These are phyloP conservation scores for Russula brevipes DNA, from an alignment of 768 basidiomycete species.

Conservation along the genomic window DNA sequence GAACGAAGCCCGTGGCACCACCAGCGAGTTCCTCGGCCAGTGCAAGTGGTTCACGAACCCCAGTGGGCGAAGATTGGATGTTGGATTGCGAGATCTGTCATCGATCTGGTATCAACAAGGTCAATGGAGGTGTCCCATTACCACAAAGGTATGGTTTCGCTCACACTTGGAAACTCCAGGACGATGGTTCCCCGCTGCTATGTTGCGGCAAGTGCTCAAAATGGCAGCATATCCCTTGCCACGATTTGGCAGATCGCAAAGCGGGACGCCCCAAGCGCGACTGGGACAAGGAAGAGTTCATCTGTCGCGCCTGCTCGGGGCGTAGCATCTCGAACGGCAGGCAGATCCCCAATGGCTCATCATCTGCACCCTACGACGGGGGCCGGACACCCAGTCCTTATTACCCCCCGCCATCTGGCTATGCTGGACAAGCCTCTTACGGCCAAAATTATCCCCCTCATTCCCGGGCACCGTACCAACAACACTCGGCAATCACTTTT, in stretches of 20 bases:
- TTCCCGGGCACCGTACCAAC: constrained; percentile 2
- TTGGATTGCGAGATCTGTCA: constrained; percentile 85
- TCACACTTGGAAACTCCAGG: constrained; percentile 40
- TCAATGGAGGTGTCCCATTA: constrained; percentile 35
- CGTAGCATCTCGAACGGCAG: constrained; percentile 6
- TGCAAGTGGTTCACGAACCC: constrained; percentile 47
- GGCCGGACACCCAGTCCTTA: constrained; percentile 17
- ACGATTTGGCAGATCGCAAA: constrained; percentile 62
- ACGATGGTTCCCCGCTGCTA: constrained; percentile 73
- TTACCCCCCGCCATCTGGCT: constrained; percentile 1
- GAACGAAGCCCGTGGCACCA: constrained; percentile 23
- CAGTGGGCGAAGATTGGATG: constrained; percentile 69
- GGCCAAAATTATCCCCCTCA: constrained; percentile 1
- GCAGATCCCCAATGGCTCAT: constrained; percentile 10
- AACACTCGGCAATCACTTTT: constrained; percentile 22
- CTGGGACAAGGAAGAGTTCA: constrained; percentile 84
- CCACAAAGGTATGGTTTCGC: constrained; percentile 4
- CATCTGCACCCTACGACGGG: neutral
- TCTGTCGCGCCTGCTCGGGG: constrained; percentile 57
- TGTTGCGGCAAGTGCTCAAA: constrained; percentile 76
- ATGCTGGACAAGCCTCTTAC: constrained; percentile 12
- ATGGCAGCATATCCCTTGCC: constrained; percentile 90
- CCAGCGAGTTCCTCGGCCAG: constrained; percentile 30
- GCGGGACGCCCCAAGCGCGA: constrained; percentile 65
- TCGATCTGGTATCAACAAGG: constrained; percentile 65